Conservation (phyloP, 2,329 filamentous ascomycete species). For the Aspergillus fijiensis region DNA sequence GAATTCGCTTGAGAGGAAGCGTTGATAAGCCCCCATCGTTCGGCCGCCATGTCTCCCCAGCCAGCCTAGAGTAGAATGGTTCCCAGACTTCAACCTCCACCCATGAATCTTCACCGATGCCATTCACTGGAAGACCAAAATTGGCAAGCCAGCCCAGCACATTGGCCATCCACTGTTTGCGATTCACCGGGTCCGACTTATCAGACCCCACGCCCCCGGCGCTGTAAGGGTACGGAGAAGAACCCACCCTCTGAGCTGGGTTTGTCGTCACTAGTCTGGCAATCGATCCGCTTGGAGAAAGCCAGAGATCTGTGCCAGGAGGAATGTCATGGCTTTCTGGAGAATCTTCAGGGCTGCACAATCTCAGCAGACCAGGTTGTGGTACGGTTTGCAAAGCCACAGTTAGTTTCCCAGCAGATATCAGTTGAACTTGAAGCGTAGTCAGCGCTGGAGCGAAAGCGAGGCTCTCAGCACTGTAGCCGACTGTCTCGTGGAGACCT, state of each 20-base stretch:
- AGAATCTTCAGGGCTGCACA: slow-evolving; percentile 25
- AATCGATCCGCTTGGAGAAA: slow-evolving; percentile 41
- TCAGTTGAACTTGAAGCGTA: slow-evolving; percentile 40
- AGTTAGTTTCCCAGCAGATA: slow-evolving; percentile 37
- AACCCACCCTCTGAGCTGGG: slow-evolving; percentile 19
- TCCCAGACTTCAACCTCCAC: slow-evolving; percentile 45
- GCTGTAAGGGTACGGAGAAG: slow-evolving; percentile 22
- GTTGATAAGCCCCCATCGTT: slow-evolving; percentile 28
- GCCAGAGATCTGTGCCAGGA: slow-evolving; percentile 40
- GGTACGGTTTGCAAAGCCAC: slow-evolving; percentile 37
- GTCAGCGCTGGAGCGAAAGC: slow-evolving; percentile 33
- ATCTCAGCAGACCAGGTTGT: slow-evolving; percentile 37
- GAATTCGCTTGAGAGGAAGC: slow-evolving; percentile 41
- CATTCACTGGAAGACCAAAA: slow-evolving; percentile 35
- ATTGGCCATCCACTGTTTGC: slow-evolving; percentile 37
- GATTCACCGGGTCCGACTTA: slow-evolving; percentile 16
- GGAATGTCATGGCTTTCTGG: slow-evolving; percentile 18
- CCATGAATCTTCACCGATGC: slow-evolving; percentile 37
- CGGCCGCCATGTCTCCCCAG: slow-evolving; percentile 33
- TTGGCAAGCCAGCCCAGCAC: slow-evolving; percentile 40
- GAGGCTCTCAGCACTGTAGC: slow-evolving; percentile 27
- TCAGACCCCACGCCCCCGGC: slow-evolving; percentile 13
- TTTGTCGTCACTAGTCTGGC: slow-evolving; percentile 34
- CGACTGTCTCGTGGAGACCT: slow-evolving; percentile 31
- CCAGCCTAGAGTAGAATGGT: slow-evolving; percentile 39